Percentiles rank a stretch among this genome's conserved stretches.
Evolutionary conservation across 148 eudicot genomes (phyloP).

Genomic region (Amaranthus cruentus): DNA sequence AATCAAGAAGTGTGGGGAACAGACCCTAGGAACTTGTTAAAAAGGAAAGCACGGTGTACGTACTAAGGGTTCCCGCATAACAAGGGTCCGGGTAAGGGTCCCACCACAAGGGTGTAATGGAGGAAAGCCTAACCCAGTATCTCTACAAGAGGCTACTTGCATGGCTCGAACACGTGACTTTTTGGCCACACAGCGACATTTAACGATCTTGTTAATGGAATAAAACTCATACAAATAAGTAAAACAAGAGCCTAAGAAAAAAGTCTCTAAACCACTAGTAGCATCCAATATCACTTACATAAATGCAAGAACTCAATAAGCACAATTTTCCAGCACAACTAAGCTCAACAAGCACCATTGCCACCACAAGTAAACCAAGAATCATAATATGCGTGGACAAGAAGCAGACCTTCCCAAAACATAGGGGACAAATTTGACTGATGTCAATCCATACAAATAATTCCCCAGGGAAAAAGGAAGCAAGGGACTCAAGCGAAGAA

Average conservation of each 20-base stretch:
- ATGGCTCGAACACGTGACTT: no score
- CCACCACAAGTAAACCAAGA: slow-evolving; percentile 11
- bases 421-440: slow-evolving; percentile 87
- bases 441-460: slow-evolving; percentile 94
- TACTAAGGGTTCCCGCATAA: no score
- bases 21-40: no score
- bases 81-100: no score
- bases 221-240: neutral
- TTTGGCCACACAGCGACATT: no score
- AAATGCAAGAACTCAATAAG: neutral
- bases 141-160: no score
- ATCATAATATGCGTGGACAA: slow-evolving; percentile 11
- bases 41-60: no score
- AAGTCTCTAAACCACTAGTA: neutral
- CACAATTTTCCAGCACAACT: slow-evolving; percentile 1
- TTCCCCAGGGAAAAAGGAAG: slow-evolving; percentile 97
- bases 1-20: neutral
- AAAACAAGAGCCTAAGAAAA: neutral
- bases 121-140: no score
- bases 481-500: slow-evolving; percentile 97
- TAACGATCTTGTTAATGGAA: neutral
- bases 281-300: neutral
- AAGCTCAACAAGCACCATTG: slow-evolving; percentile 2
- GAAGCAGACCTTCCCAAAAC: slow-evolving; percentile 90
- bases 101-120: no score